Percentiles rank a stretch among this genome's conserved stretches.
Conservation (phyloP, 1,284 basidiomycete genomes). For the Sporisorium exsertum region DNA sequence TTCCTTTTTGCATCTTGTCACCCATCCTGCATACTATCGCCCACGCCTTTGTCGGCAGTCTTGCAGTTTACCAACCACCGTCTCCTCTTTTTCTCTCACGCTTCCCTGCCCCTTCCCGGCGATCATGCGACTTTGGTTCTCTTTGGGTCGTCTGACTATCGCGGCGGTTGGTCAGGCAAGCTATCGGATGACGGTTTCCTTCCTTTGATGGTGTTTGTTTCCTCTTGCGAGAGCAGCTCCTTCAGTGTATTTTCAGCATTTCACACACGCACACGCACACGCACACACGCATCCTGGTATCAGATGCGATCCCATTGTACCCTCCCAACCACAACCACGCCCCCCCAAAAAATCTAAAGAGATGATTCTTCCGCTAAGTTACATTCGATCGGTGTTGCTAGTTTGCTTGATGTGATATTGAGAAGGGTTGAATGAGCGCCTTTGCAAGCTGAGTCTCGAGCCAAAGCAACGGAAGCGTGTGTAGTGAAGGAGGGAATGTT, state of each 20-base stretch:
- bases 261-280: conserved; percentile 16
- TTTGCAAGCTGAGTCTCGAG: no score
- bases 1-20: conserved; percentile 10
- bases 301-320: conserved; percentile 4
- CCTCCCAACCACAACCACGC: conserved; percentile 7
- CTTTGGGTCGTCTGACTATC: conserved; percentile 6
- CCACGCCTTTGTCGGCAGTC: neutral
- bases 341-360: conserved; percentile 41
- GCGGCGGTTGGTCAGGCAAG: neutral
- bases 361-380: conserved; percentile 40
- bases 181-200: conserved; percentile 9
- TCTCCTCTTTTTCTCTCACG: neutral
- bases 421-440: neutral
- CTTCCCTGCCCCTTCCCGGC: neutral
- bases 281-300: neutral
- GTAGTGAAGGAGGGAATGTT: no score
- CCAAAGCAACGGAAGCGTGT: no score
- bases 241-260: conserved; percentile 44
- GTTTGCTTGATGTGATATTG: neutral
- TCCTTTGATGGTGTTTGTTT: conserved; percentile 1
- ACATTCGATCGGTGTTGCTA: neutral
- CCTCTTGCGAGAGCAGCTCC: neutral
- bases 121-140: conserved; percentile 6
- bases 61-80: conserved; percentile 1
- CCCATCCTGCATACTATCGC: conserved; percentile 8